Evolutionary conservation across 768 basidiomycete genomes (phyloP).

Genomic region (Cystofilobasidium bisporidii): DNA sequence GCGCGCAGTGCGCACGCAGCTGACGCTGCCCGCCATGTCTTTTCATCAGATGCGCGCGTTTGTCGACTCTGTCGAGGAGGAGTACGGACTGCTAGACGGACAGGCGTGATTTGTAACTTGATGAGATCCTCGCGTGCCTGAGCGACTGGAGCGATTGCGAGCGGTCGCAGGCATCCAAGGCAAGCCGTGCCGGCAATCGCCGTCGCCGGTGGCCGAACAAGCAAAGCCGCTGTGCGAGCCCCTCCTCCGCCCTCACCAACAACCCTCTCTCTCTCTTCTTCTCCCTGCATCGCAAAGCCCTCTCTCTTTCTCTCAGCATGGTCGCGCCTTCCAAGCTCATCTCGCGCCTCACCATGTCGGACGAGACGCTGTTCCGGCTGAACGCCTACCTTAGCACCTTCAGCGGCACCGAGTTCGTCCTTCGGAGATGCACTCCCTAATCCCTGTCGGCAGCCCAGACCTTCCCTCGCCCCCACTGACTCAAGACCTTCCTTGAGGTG

Average conservation of each 20-base stretch:
- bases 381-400: constrained; percentile 13
- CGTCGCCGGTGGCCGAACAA: no score
- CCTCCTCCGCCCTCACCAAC: no score
- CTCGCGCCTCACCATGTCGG: background rate
- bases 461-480: no score
- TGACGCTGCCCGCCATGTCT: background rate
- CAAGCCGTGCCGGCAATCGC: no score
- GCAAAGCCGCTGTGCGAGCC: no score
- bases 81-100: constrained; percentile 28
- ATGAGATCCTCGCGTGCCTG: no score
- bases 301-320: background rate
- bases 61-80: constrained; percentile 46
- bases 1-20: background rate
- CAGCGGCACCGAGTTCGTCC: constrained; percentile 15
- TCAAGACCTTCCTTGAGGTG: no score
- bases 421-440: background rate
- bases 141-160: no score
- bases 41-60: constrained; percentile 54
- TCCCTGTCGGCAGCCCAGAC: no score
- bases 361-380: constrained; percentile 11
- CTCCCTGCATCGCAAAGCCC: background rate
- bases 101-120: constrained; percentile 3
- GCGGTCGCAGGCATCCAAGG: no score
- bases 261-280: no score
- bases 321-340: background rate